Evolutionary conservation across 2,329 filamentous ascomycete species (phyloP), one percentile per base, ranked within the genome.

Genomic region (Fusarium drepaniforme): DNA sequence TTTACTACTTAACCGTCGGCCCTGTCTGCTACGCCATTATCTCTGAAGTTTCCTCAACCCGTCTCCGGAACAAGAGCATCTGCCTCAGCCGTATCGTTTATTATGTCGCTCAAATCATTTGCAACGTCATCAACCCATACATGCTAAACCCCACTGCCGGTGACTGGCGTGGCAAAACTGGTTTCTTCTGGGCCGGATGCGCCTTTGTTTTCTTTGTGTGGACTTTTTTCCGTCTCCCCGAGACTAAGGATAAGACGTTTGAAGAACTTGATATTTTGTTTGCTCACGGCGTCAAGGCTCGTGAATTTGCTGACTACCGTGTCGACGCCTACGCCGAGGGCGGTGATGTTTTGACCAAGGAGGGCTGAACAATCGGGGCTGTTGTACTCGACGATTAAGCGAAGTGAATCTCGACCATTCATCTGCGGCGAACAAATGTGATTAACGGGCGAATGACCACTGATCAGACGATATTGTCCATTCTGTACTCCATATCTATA

Each of bases 231-330:
- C 86, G 85, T 18, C 78, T 88, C 11, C 88, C 87, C 3, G 89
- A 90, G 78, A 85, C 87, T 0, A 86, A 73, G 49, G 46, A 62
- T 25, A 74, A 71, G 35, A 87, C 86, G 0, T 86, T 88, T 61
- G 87, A 88, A 72, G 88, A 90, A 79, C 82, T 90, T 9, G 88
- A 90, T 64, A 82, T 86, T n/a, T 71, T 90, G 28, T 90, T 90
- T 76, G 83, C 85, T 49, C 80, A 80, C n/a, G 79, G 76, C 40
- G 79, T 84, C 5, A 71, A 83, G 3, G 84, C 85, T 3, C 81
- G 85, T 8, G 81, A 85, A 38, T 87, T 85, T 64, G 68, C 81
- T 1, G 73, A 64, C 30, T 81, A 80, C 1, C 78, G 82, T 9
- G 82, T 84, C 2, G 81, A 84, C 30, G 75, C 75, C 3, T 77